phyloP scores from a whole-genome alignment of 345 rosid species.

The Microthlaspi erraticum region DNA sequence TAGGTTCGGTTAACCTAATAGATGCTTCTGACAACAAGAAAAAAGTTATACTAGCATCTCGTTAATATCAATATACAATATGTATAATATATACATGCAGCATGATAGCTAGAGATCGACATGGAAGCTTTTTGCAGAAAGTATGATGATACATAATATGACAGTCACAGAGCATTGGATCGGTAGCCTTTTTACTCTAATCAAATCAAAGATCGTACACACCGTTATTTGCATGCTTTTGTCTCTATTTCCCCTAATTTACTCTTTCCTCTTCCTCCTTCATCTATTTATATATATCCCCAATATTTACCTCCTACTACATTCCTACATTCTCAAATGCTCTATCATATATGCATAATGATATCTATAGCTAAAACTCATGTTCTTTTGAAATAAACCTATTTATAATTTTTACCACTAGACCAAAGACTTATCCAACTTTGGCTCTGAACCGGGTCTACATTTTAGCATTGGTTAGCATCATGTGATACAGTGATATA shows the following conservation, averaged over 20 bases:
- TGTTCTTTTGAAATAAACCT: no score
- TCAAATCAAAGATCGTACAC: conserved; percentile 39
- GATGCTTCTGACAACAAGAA: no score
- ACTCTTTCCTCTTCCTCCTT: neutral
- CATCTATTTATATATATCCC: neutral
- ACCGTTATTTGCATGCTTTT: conserved; percentile 16
- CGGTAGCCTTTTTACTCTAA: conserved; percentile 41
- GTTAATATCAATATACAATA: neutral
- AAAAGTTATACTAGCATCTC: neutral
- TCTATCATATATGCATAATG: neutral
- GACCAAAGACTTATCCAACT: no score
- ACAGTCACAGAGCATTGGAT: conserved; percentile 45
- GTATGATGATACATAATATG: conserved; percentile 30
- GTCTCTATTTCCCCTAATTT: conserved; percentile 9
- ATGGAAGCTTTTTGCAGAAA: conserved; percentile 47
- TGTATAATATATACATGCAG: neutral
- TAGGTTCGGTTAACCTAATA: neutral
- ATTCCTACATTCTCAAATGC: neutral
- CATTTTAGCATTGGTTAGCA: neutral
- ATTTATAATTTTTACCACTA: no score
- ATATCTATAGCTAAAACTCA: no score
- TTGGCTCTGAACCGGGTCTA: neutral
- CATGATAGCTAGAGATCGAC: conserved; percentile 26
- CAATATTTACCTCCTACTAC: neutral
- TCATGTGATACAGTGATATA: conserved; percentile 22